phyloP scores from a whole-genome alignment of 2,329 filamentous ascomycete species.

The Plectosphaerella cucumerina region DNA sequence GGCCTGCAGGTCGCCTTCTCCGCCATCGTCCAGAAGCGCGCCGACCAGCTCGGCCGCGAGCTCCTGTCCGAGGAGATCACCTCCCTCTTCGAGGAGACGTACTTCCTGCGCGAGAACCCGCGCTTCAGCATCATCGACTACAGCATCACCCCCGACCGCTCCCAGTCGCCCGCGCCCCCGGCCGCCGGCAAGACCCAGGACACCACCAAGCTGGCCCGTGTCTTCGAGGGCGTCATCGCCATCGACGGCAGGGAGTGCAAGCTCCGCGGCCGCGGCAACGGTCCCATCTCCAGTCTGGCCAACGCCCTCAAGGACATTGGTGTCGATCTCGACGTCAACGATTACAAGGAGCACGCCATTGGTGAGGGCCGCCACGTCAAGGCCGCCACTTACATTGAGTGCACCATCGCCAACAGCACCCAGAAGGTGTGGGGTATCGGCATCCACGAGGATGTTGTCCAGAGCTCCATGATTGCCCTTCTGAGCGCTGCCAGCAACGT shows the following conservation, averaged over 20 bases:
- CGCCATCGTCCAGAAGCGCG: slow-evolving; percentile 75
- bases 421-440: slow-evolving; percentile 86
- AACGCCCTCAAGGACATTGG: slow-evolving; percentile 75
- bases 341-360: slow-evolving; percentile 96
- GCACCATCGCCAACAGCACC: slow-evolving; percentile 62
- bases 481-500: slow-evolving; percentile 83
- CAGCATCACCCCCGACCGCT: slow-evolving; percentile 81
- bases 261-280: slow-evolving; percentile 78
- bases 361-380: slow-evolving; percentile 77
- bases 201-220: slow-evolving; percentile 72
- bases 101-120: slow-evolving; percentile 78
- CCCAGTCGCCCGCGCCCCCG: slow-evolving; percentile 66
- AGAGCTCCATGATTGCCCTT: slow-evolving; percentile 81
- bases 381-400: slow-evolving; percentile 95
- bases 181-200: slow-evolving; percentile 67
- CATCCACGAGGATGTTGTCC: slow-evolving; percentile 88
- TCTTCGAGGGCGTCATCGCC: slow-evolving; percentile 80
- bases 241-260: slow-evolving; percentile 77
- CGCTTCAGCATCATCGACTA: slow-evolving; percentile 89
- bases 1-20: slow-evolving; percentile 90
- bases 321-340: slow-evolving; percentile 83
- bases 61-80: slow-evolving; percentile 81
- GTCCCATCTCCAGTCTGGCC: slow-evolving; percentile 84
- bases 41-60: slow-evolving; percentile 79
- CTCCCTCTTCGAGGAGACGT: slow-evolving; percentile 81